These are phyloP conservation scores for Penicilliopsis zonata DNA, from an alignment of 495 filamentous ascomycete species.

Conservation along the genomic window DNA sequence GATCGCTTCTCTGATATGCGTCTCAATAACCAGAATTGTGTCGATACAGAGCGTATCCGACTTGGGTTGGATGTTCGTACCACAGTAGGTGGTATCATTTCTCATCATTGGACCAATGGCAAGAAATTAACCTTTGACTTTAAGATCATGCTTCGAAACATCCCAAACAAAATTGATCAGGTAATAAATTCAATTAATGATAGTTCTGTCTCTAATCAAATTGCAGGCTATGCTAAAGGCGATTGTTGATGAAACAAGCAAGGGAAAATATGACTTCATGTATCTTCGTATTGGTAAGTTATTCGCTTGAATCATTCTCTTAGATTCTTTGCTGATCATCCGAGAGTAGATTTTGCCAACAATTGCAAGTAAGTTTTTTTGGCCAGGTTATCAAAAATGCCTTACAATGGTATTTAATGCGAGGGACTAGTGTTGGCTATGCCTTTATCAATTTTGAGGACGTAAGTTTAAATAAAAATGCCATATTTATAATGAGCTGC, in stretches of 20 bases:
- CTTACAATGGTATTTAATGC: neutral
- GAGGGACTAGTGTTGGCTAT: constrained; percentile 69
- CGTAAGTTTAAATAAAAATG: constrained; percentile 32
- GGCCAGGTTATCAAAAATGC: neutral
- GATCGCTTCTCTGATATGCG: constrained; percentile 14
- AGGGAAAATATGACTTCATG: constrained; percentile 83
- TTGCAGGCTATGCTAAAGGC: constrained; percentile 51
- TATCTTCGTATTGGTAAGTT: constrained; percentile 77
- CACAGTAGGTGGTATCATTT: constrained; percentile 56
- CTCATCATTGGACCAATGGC: constrained; percentile 1
- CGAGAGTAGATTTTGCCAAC: constrained; percentile 60
- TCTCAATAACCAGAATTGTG: constrained; percentile 47
- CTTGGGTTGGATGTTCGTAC: constrained; percentile 60
- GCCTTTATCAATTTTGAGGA: constrained; percentile 93
- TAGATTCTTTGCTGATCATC: constrained; percentile 2
- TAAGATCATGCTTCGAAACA: constrained; percentile 92
- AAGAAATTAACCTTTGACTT: constrained; percentile 7
- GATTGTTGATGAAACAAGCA: constrained; percentile 67
- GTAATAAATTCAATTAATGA: constrained; percentile 20
- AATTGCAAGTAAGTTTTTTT: constrained; percentile 59
- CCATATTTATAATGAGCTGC: neutral
- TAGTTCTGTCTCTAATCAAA: neutral
- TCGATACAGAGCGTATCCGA: constrained; percentile 53
- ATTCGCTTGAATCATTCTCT: neutral
- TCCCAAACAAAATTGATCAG: constrained; percentile 82